Conservation (phyloP, 176 grass and related monocot genomes). For the Leersia perrieri region DNA sequence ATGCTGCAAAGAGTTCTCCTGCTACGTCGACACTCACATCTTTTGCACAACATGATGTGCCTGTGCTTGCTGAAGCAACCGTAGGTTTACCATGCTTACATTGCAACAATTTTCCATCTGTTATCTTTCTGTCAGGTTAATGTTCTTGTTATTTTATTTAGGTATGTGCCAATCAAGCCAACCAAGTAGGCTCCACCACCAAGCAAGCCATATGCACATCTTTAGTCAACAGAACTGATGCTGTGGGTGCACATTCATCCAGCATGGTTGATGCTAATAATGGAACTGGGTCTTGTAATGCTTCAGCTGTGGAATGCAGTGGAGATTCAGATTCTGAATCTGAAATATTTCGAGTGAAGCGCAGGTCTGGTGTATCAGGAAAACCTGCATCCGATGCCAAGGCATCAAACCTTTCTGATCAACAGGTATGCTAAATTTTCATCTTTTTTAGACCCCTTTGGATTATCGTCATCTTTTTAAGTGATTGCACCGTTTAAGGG, state of each 20-base stretch:
- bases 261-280: slow-evolving; percentile 26
- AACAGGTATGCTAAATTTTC: slow-evolving; percentile 52
- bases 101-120: slow-evolving; percentile 7
- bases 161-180: slow-evolving; percentile 11
- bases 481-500: not conserved
- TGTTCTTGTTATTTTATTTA: slow-evolving; percentile 20
- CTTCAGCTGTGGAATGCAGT: slow-evolving; percentile 42
- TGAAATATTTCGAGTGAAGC: slow-evolving; percentile 85
- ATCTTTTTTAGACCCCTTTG: not conserved
- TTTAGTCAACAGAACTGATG: slow-evolving; percentile 24
- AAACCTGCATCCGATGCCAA: slow-evolving; percentile 39
- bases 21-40: slow-evolving; percentile 26
- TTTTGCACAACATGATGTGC: slow-evolving; percentile 17
- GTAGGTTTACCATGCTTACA: slow-evolving; percentile 11
- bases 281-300: slow-evolving; percentile 40
- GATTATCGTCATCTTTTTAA: not conserved
- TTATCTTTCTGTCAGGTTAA: slow-evolving; percentile 3
- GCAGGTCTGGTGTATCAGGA: slow-evolving; percentile 44
- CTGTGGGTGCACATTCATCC: slow-evolving; percentile 22
- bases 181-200: slow-evolving; percentile 7
- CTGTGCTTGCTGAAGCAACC: slow-evolving; percentile 31
- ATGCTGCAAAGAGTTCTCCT: slow-evolving; percentile 24
- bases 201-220: slow-evolving; percentile 22
- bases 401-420: slow-evolving; percentile 38
- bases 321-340: slow-evolving; percentile 81